Conservation (phyloP, 352 stramenopile species). For the Phytopythium chamaehyphon region DNA sequence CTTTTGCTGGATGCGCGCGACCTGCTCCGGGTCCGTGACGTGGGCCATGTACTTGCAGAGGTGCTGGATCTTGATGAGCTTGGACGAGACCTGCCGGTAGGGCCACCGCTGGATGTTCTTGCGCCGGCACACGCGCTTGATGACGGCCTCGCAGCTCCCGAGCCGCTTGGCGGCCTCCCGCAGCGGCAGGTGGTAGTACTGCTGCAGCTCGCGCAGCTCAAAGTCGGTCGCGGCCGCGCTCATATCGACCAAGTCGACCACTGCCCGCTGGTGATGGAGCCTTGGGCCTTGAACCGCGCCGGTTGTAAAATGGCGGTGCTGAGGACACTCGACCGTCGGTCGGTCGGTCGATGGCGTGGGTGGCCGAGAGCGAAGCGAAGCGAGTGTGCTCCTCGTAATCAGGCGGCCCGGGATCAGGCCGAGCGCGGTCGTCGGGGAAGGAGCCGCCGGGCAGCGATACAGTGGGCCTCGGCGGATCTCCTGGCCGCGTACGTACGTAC, state of each 20-base stretch:
- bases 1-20: conserved; percentile 67
- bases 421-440: not conserved
- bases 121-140: conserved; percentile 79
- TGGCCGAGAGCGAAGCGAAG: not conserved
- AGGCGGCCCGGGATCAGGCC: not conserved
- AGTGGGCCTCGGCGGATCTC: conserved; percentile 2
- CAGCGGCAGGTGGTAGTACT: conserved; percentile 85
- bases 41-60: conserved; percentile 85
- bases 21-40: conserved; percentile 63
- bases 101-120: conserved; percentile 80
- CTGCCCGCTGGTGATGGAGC: too few relatives aligned
- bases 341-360: too few relatives aligned
- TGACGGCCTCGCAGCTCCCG: conserved; percentile 72
- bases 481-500: not conserved
- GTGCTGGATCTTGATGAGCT: conserved; percentile 85
- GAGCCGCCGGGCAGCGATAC: not conserved
- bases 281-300: too few relatives aligned
- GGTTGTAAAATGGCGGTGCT: not conserved
- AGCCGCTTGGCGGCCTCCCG: conserved; percentile 69
- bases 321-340: too few relatives aligned
- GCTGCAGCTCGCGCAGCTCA: conserved; percentile 71
- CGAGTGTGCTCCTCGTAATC: not conserved
- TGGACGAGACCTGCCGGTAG: conserved; percentile 82
- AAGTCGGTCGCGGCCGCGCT: conserved; percentile 67
- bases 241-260: too few relatives aligned